These are phyloP conservation scores for Saxispiralis lemnorum DNA, from an alignment of 495 filamentous ascomycete genomes.

Conservation along the genomic window DNA sequence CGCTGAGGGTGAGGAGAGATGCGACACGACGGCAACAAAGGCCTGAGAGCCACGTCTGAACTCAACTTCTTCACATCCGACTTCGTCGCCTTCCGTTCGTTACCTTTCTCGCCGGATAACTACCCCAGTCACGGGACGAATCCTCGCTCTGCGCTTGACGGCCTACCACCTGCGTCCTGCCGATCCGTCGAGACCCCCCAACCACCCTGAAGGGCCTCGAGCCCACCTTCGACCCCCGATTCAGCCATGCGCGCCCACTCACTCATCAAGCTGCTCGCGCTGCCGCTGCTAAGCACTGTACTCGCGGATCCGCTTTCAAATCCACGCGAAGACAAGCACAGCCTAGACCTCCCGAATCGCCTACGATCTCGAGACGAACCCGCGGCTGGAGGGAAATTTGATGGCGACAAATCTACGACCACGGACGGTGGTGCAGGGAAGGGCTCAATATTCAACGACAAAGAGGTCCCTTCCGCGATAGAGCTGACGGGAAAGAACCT, in stretches of 20 bases:
- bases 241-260: conserved; percentile 2
- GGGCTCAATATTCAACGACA: conserved; percentile 49
- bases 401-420: conserved; percentile 2
- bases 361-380: not conserved
- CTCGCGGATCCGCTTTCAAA: not conserved
- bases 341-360: too few relatives aligned
- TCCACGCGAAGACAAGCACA: too few relatives aligned
- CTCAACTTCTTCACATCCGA: not conserved
- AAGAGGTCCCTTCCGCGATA: conserved; percentile 56
- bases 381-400: not conserved
- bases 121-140: not conserved
- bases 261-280: conserved; percentile 1
- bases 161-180: too few relatives aligned
- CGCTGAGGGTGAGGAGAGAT: too few relatives aligned
- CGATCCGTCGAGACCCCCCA: too few relatives aligned
- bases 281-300: conserved; percentile 1
- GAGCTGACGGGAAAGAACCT: conserved; percentile 41
- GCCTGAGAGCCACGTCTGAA: not conserved
- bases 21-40: not conserved
- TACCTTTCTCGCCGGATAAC: not conserved
- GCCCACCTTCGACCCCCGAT: not conserved
- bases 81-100: not conserved
- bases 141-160: too few relatives aligned
- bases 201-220: conserved; percentile 4
- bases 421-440: conserved; percentile 2